Base-by-base conservation (phyloP, 2,329 filamentous ascomycete genomes). In the Emmonsia crescens region DNA sequence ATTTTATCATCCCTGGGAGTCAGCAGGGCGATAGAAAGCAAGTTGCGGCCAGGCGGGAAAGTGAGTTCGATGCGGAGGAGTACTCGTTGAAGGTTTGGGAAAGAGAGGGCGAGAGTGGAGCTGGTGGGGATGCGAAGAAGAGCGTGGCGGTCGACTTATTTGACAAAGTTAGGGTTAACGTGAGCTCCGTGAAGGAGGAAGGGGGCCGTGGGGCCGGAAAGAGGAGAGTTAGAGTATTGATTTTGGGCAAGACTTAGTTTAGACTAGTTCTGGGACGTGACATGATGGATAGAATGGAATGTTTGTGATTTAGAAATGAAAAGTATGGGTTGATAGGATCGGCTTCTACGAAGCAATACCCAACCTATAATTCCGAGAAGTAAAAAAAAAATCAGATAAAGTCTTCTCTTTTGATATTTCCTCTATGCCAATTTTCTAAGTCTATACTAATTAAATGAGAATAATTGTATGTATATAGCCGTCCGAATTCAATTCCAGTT, bases 131-230 rank as follows among this genome's bases (percentile, higher is more conserved):
- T 67, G 44, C 73, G 58, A 68, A 71, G 31, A 70, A 72, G 9
- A 66, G 69, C 48, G 76, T 80, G 65, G 81, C 76, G 65, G 83
- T 96, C 1, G 91, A 95, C 74, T 77, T 99, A 63, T 99, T 99
- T 80, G 86, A 94, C 74, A 96, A 93, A 80, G 89, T 99, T 66
- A 84, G 81, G 68, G 93, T 99, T 16, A 85, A 87, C 72, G 91
- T 99, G 66, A 89, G 86, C 69, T 95, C 97, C 73, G 88, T 96
- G 72, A 90, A 92, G 80, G 94, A 99, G 74, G 90, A 95, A 64
- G 75, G 73, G 46, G 73, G 75, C 24, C 73, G 77, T 78, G 85
- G 85, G 63, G 96, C 93, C n/a, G 94, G 94, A 61, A 99, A 97
- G 86, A 85, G 94, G 66, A 93, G 75, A 64, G 77, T 79, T 10